These are phyloP conservation scores for Rutstroemia sp. DNA, from an alignment of 2,329 filamentous ascomycete species.

Conservation along the genomic window DNA sequence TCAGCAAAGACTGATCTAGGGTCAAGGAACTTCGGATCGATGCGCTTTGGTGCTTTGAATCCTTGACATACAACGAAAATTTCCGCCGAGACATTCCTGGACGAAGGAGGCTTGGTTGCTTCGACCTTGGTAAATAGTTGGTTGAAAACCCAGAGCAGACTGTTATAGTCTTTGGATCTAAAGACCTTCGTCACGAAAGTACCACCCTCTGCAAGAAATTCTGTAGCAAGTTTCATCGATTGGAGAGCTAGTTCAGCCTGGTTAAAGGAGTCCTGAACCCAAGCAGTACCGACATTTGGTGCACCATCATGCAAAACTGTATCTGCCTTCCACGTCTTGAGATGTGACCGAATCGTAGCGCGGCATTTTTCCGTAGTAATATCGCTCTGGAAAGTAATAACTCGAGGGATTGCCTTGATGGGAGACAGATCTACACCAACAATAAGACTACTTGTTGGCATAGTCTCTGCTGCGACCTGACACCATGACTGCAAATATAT, in stretches of 20 bases:
- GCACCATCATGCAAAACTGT: constrained; percentile 94
- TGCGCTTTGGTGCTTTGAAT: constrained; percentile 87
- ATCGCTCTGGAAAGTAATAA: constrained; percentile 94
- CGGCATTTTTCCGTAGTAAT: constrained; percentile 97
- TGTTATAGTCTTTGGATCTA: constrained; percentile 93
- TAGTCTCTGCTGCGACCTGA: constrained; percentile 91
- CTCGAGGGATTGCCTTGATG: constrained; percentile 90
- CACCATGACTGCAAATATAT: constrained; percentile 67
- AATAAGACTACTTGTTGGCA: constrained; percentile 85
- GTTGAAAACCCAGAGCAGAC: constrained; percentile 93
- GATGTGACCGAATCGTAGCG: constrained; percentile 76
- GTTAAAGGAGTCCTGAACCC: constrained; percentile 97
- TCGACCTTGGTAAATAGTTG: constrained; percentile 94
- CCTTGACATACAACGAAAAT: constrained; percentile 97
- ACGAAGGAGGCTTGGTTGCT: constrained; percentile 93
- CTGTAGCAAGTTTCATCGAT: constrained; percentile 86
- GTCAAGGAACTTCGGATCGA: constrained; percentile 90
- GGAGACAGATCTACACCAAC: constrained; percentile 90
- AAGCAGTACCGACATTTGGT: constrained; percentile 94
- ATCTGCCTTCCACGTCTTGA: constrained; percentile 96
- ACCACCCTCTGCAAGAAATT: constrained; percentile 83
- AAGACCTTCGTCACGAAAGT: constrained; percentile 98
- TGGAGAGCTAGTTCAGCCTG: constrained; percentile 90
- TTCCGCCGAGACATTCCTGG: constrained; percentile 92
- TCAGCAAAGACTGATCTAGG: constrained; percentile 87